Evolutionary conservation across 1,284 basidiomycete species (phyloP), one percentile per base, ranked within the genome.

Genomic region (Cutaneotrichosporon mucoides): DNA sequence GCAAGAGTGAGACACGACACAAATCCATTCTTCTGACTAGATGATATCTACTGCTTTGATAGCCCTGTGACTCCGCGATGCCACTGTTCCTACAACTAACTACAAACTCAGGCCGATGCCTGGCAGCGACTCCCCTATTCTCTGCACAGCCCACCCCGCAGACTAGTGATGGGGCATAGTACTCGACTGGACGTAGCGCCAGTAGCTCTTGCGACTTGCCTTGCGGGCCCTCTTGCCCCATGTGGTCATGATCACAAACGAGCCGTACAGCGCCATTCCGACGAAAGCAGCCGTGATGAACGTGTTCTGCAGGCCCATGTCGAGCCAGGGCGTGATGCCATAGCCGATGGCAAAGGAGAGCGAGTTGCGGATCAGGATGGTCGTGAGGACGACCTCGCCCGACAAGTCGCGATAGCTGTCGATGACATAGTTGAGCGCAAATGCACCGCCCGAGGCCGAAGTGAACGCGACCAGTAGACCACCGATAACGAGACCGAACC

Each of bases 381-480:
- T 63, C 12, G 59, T 65, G 42, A 65, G 57, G 51, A 68, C 57
- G 38, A 65, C 60, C 53, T 69, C 69, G 38, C 63, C 60, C n/a
- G 57, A 53, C 38, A 68, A 61, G 35, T 64, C 65, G 46, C 68
- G 66, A 59, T 72, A 72, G 4, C 49, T 59, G 64, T 72, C 70
- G 12, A 72, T 41, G 8, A 59, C 65, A 46, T 72, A 72, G 61
- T 60, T 66, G 46, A 69, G 56, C 10, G 70, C 60, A 35, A 66
- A 59, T 10, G 63, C 61, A 13, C 62, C 68, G 46, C 56, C 64
- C 13, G 55, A 59, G 11, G 63, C 68, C 24, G 53, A 61, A 1
- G 60, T 61, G 53, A 62, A 67, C 6, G 66, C 61, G 13, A 66
- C 51, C 8, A 68, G 46, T 6, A 54, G 47, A n/a, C 62, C 63